phyloP scores from a whole-genome alignment of 179 eudicot species.

The Silene vulgaris region DNA sequence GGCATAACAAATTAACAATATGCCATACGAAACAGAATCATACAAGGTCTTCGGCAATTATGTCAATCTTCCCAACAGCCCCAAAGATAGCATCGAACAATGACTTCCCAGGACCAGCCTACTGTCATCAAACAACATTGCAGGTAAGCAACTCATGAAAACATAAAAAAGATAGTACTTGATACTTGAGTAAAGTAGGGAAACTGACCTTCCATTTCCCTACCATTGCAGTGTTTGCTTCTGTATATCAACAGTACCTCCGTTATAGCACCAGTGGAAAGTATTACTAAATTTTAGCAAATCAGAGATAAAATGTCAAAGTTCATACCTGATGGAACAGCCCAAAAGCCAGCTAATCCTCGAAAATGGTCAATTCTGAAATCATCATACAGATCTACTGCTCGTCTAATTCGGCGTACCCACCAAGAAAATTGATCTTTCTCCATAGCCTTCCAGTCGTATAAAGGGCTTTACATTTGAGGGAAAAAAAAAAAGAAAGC shows the following conservation, averaged over 20 bases:
- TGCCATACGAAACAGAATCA: slow-evolving; percentile 4
- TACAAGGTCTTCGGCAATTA: slow-evolving; percentile 96
- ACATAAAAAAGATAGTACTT: slow-evolving; percentile 3
- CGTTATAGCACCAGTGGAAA: not conserved
- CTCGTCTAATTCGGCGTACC: slow-evolving; percentile 69
- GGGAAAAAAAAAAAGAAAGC: slow-evolving; percentile 11
- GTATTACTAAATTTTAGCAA: not conserved
- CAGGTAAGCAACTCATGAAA: slow-evolving; percentile 13
- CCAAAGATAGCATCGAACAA: slow-evolving; percentile 72
- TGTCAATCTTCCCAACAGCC: slow-evolving; percentile 69
- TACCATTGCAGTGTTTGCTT: slow-evolving; percentile 63
- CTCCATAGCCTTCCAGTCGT: slow-evolving; percentile 94
- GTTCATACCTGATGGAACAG: slow-evolving; percentile 80
- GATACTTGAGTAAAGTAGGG: slow-evolving; percentile 13
- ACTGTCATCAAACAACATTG: slow-evolving; percentile 41
- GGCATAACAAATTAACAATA: not conserved
- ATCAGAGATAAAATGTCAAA: slow-evolving; percentile 17
- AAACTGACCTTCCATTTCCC: slow-evolving; percentile 91
- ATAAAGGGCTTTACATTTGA: slow-evolving; percentile 58
- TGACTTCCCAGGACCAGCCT: slow-evolving; percentile 93
- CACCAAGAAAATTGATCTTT: slow-evolving; percentile 89
- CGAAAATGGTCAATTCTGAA: slow-evolving; percentile 97
- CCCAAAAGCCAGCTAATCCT: slow-evolving; percentile 99
- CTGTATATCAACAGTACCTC: slow-evolving; percentile 36
- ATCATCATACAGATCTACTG: slow-evolving; percentile 78